phyloP scores from a whole-genome alignment of 257 asterid genomes.

The Capsicum baccatum region DNA sequence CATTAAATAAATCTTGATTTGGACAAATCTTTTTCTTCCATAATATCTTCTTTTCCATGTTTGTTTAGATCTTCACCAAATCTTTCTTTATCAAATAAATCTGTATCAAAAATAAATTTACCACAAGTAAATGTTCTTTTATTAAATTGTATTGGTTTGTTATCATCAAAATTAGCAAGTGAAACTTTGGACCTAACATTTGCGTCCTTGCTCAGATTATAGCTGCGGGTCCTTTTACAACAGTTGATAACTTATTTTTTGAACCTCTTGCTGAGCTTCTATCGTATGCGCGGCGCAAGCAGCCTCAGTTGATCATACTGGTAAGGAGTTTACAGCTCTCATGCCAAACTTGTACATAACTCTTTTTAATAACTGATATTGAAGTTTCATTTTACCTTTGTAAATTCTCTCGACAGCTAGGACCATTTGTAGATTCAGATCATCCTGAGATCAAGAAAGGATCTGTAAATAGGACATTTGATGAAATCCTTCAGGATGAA shows the following conservation, averaged over 20 bases:
- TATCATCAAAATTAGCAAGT: too few species aligned
- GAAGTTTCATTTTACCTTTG: slow-evolving; percentile 34
- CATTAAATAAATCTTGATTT: too few species aligned
- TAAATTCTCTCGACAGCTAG: slow-evolving; percentile 64
- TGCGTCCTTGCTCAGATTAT: slow-evolving; percentile 62
- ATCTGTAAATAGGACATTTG: slow-evolving; percentile 62
- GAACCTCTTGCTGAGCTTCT: slow-evolving; percentile 90
- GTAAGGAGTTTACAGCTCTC: slow-evolving; percentile 44
- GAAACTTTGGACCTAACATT: too few species aligned
- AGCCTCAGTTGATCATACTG: slow-evolving; percentile 90
- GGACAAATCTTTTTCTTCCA: too few species aligned
- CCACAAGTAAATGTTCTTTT: too few species aligned
- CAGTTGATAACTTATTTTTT: slow-evolving; percentile 80
- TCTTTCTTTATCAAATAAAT: too few species aligned
- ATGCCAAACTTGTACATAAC: slow-evolving; percentile 25
- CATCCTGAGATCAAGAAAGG: slow-evolving; percentile 87
- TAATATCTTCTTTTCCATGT: too few species aligned
- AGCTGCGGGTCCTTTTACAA: slow-evolving; percentile 97
- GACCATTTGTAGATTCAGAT: slow-evolving; percentile 93
- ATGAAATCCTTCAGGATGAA: slow-evolving; percentile 72
- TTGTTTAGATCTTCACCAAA: too few species aligned
- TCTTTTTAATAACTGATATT: slow-evolving; percentile 26
- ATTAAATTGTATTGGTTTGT: too few species aligned
- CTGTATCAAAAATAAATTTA: too few species aligned
- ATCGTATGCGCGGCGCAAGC: slow-evolving; percentile 84